A percentile compares a stretch with the other conserved stretches of the same genome.
These are phyloP conservation scores for Scheffersomyces parashehatae DNA, from an alignment of 1,139 yeast species.

Conservation along the genomic window DNA sequence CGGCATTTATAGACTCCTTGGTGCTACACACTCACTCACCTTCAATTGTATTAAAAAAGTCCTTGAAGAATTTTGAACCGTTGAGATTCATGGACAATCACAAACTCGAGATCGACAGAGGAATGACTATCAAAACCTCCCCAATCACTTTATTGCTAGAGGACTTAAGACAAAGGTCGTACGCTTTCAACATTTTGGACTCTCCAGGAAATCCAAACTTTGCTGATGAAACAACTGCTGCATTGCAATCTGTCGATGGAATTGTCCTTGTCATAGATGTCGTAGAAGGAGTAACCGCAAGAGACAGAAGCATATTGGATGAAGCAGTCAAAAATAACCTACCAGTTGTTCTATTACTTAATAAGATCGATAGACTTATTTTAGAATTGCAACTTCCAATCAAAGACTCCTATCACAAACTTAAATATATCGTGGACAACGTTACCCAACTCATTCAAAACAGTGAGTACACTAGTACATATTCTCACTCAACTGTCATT, in stretches of 20 bases:
- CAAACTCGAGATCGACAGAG: constrained; percentile 67
- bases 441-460: constrained; percentile 54
- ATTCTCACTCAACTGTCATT: constrained; percentile 31
- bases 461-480: constrained; percentile 24
- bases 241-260: constrained; percentile 64
- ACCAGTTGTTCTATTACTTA: constrained; percentile 64
- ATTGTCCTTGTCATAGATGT: constrained; percentile 75
- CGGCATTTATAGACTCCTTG: constrained; percentile 71
- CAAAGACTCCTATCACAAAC: constrained; percentile 67
- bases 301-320: constrained; percentile 50
- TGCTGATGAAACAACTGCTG: constrained; percentile 66
- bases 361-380: constrained; percentile 80
- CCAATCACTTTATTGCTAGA: constrained; percentile 66
- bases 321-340: constrained; percentile 49
- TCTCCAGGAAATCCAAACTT: constrained; percentile 93
- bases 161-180: constrained; percentile 56
- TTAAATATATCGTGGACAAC: constrained; percentile 61
- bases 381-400: constrained; percentile 79
- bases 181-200: constrained; percentile 66
- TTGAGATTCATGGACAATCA: constrained; percentile 72
- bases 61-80: constrained; percentile 38
- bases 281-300: constrained; percentile 73
- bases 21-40: constrained; percentile 49
- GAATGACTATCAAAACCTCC: constrained; percentile 63
- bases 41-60: constrained; percentile 25